Conservation (phyloP, 73 alveolate genomes). For the Symbiodinium pilosum region DNA sequence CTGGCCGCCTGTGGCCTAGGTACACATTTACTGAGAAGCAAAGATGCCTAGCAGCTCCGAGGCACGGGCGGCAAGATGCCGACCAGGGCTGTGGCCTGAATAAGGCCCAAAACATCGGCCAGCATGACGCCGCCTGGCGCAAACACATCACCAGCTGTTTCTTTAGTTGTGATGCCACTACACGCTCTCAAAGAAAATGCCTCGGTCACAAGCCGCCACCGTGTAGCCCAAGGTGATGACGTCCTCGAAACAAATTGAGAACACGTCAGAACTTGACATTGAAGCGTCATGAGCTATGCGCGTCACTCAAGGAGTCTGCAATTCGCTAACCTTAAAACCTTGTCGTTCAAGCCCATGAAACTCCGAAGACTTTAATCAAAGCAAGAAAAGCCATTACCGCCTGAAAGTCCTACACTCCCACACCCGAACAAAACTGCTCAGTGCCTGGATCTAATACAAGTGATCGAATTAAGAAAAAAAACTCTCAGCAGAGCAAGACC, state of each 20-base stretch:
- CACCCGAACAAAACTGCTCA: too few relatives aligned
- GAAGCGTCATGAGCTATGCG: background rate
- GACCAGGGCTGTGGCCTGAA: background rate
- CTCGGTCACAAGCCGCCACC: background rate
- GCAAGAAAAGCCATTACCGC: background rate
- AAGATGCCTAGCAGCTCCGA: too few relatives aligned
- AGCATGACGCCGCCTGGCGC: background rate
- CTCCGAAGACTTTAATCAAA: background rate
- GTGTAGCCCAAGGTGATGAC: background rate
- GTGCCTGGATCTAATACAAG: too few relatives aligned
- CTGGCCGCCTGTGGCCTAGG: too few relatives aligned
- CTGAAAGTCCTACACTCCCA: background rate
- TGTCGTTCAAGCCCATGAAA: background rate
- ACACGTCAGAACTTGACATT: background rate
- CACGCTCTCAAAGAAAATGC: background rate
- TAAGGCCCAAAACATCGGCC: background rate
- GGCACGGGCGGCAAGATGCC: too few relatives aligned
- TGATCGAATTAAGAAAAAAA: too few relatives aligned
- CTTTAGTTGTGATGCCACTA: background rate
- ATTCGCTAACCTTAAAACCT: too few relatives aligned
- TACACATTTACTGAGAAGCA: too few relatives aligned
- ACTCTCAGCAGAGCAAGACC: background rate
- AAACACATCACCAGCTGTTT: too few relatives aligned
- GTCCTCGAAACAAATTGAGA: background rate
- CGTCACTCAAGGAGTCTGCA: background rate